Conservation (phyloP, 805 yeast genomes). For the Cyberlindnera saturnus region DNA sequence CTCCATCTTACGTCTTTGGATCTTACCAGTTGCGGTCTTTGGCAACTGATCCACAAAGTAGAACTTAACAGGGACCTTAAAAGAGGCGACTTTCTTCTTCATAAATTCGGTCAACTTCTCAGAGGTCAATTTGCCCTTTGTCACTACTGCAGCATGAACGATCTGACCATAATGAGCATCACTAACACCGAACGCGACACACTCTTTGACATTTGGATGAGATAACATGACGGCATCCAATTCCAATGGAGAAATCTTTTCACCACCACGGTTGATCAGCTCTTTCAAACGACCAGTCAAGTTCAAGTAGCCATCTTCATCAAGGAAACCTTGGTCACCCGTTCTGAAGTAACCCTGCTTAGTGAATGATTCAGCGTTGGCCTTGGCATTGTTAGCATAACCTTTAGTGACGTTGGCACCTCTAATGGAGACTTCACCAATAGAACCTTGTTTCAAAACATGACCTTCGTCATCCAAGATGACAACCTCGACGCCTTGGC, state of each 20-base stretch:
- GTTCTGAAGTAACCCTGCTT: slow-evolving; percentile 57
- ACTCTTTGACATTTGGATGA: slow-evolving; percentile 60
- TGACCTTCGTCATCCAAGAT: slow-evolving; percentile 47
- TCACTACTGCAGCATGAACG: slow-evolving; percentile 65
- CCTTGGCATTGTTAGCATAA: slow-evolving; percentile 65
- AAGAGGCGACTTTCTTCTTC: slow-evolving; percentile 40
- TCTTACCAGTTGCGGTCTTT: slow-evolving; percentile 74
- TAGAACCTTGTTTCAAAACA: slow-evolving; percentile 40
- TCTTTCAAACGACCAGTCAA: slow-evolving; percentile 71
- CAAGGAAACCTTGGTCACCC: slow-evolving; percentile 69
- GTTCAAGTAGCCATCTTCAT: slow-evolving; percentile 50
- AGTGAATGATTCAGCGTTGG: slow-evolving; percentile 63
- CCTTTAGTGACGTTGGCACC: slow-evolving; percentile 70
- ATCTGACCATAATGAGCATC: slow-evolving; percentile 67
- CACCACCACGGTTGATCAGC: slow-evolving; percentile 73
- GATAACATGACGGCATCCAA: slow-evolving; percentile 55
- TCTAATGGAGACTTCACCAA: slow-evolving; percentile 65
- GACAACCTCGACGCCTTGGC: slow-evolving; percentile 61
- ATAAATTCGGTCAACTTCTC: slow-evolving; percentile 43
- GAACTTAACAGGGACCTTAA: slow-evolving; percentile 55
- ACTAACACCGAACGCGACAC: slow-evolving; percentile 63
- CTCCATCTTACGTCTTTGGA: slow-evolving; percentile 62
- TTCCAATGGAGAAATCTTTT: slow-evolving; percentile 70
- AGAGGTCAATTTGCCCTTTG: slow-evolving; percentile 31
- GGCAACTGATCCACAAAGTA: slow-evolving; percentile 59